A percentile compares a stretch with the other conserved stretches of the same genome.
These are phyloP conservation scores for Marasmius tenuissimus DNA, from an alignment of 1,284 basidiomycete species.

Conservation along the genomic window DNA sequence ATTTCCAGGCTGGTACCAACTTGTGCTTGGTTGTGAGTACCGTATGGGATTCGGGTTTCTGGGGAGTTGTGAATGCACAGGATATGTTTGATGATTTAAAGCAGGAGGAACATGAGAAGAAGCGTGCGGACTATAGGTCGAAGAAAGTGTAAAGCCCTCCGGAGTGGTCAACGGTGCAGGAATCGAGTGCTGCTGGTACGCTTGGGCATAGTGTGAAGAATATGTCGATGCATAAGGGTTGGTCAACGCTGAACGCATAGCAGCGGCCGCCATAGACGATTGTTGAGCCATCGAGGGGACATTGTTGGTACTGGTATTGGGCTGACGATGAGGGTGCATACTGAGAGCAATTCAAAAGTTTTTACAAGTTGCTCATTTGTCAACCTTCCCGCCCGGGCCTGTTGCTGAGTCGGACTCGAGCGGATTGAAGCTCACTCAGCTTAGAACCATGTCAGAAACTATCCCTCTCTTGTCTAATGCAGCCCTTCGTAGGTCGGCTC, in stretches of 20 bases:
- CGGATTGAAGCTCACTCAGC: too few relatives aligned
- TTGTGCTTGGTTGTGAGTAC: conserved; percentile 17
- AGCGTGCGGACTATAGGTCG: conserved; percentile 40
- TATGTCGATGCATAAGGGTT: conserved; percentile 16
- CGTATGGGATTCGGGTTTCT: conserved; percentile 6
- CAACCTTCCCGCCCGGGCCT: too few relatives aligned
- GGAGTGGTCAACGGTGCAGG: conserved; percentile 36
- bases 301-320: neutral
- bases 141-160: conserved; percentile 56
- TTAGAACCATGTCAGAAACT: neutral
- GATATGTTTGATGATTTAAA: neutral
- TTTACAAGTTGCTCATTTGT: too few relatives aligned
- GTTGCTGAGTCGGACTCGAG: too few relatives aligned
- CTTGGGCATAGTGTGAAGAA: conserved; percentile 60
- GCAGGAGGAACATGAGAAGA: neutral
- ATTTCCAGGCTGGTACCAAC: conserved; percentile 66
- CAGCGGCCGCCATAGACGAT: neutral
- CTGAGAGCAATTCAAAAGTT: too few relatives aligned
- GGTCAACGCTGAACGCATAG: neutral
- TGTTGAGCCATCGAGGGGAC: neutral
- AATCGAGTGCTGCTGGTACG: conserved; percentile 40
- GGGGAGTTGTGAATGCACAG: conserved; percentile 1
- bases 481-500: neutral
- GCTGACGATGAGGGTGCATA: too few relatives aligned
- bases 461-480: neutral